Evolutionary conservation across 2,329 filamentous ascomycete species (phyloP), one percentile per base, ranked within the genome.

Genomic region (Arthrobotrys musiformis): DNA sequence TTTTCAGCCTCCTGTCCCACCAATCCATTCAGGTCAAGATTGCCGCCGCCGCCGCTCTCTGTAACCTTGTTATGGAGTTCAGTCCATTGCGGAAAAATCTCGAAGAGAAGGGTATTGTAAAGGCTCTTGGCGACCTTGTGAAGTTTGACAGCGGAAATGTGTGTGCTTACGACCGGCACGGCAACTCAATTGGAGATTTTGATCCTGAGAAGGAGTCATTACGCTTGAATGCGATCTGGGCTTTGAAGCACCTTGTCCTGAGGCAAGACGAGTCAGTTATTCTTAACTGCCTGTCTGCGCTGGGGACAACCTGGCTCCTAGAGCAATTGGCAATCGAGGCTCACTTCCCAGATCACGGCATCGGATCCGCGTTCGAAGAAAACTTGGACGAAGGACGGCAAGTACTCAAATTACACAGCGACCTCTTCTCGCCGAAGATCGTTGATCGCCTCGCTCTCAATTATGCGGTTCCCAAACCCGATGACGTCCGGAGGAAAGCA

Each of bases 81-180:
- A 97, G 94, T 82, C 94, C 95, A 0, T 93, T 97, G 89, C 90
- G 93, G 83, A 80, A 94, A 90, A 86, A 90, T 48, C 89, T 97
- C 35, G 87, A 92, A 5, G 89, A 92, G 58, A 88, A 88, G 4
- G 92, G 92, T 5, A 89, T 95, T 0, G 87, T 97, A 79, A 89
- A 89, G 78, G 88, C 91, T 0, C 86, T 98, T 0, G 97, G 93
- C 81, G 89, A 92, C 80, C 92, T 97, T 82, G 93, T 94, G 0
- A 92, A 92, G 82, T 95, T 92, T 0, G 87, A 88, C 54, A 92
- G 94, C 81, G 88, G 91, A n/a, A 89, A 69, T 35, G 64, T 76
- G 9, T 69, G 72, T 40, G 64, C 72, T 17, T 76, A 76, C 33
- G 67, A 64, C n/a, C 33, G 52, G n/a, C 48, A 76, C n/a, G 68